A percentile compares a stretch with the other conserved stretches of the same genome.
Evolutionary conservation across 1,284 basidiomycete genomes (phyloP).

Genomic region (Volvariella volvacea): DNA sequence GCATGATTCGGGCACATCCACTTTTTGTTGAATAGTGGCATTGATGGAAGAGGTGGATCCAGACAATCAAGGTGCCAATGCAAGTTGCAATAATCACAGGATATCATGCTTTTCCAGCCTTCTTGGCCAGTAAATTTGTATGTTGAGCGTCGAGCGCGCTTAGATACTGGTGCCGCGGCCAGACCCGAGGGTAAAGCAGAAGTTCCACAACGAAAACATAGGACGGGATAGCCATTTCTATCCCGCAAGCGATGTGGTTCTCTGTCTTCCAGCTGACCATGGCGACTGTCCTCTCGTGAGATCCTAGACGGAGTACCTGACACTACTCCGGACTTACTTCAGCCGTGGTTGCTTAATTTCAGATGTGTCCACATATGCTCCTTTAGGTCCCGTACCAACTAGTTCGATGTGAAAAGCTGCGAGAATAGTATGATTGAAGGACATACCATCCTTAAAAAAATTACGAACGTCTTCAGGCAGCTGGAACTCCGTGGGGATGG

Average conservation of each 20-base stretch:
- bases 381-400: slow-evolving; percentile 73
- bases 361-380: slow-evolving; percentile 72
- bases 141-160: slow-evolving; percentile 44
- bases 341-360: slow-evolving; percentile 71
- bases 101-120: slow-evolving; percentile 69
- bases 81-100: slow-evolving; percentile 92
- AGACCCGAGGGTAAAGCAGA: slow-evolving; percentile 61
- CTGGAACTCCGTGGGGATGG: slow-evolving; percentile 78
- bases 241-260: slow-evolving; percentile 88
- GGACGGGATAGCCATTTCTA: slow-evolving; percentile 71
- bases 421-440: slow-evolving; percentile 8
- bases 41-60: slow-evolving; percentile 79
- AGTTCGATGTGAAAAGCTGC: slow-evolving; percentile 8
- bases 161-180: slow-evolving; percentile 44
- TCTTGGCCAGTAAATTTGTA: slow-evolving; percentile 37
- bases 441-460: slow-evolving; percentile 81
- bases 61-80: slow-evolving; percentile 98
- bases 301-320: slow-evolving; percentile 9
- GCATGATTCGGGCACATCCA: slow-evolving; percentile 99
- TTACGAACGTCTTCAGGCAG: slow-evolving; percentile 84
- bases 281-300: slow-evolving; percentile 49
- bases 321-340: slow-evolving; percentile 49
- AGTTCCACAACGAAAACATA: slow-evolving; percentile 87
- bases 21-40: slow-evolving; percentile 85
- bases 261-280: slow-evolving; percentile 85